Conservation (phyloP, 805 yeast species). For the Candida glaebosa region DNA sequence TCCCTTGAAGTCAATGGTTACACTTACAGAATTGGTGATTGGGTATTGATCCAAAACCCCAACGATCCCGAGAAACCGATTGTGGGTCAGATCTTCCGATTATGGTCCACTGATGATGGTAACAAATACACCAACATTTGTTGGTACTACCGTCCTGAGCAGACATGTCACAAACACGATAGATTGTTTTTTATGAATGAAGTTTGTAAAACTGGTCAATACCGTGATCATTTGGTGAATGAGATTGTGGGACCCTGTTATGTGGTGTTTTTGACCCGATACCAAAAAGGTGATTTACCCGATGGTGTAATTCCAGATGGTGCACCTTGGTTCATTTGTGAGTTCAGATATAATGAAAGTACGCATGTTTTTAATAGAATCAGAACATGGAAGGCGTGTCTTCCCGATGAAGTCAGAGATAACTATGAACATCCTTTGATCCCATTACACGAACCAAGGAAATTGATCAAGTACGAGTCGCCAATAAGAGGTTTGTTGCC, state of each 20-base stretch:
- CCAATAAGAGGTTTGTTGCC: constrained; percentile 80
- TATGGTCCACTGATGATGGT: constrained; percentile 87
- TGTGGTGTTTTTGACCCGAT: constrained; percentile 90
- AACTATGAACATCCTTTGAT: constrained; percentile 71
- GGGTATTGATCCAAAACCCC: constrained; percentile 86
- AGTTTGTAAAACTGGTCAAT: constrained; percentile 95
- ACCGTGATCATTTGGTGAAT: constrained; percentile 85
- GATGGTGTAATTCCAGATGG: constrained; percentile 57
- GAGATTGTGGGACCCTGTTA: constrained; percentile 93
- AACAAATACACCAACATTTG: constrained; percentile 88
- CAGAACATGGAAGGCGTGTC: constrained; percentile 97
- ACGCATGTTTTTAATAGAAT: constrained; percentile 91
- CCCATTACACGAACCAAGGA: constrained; percentile 64
- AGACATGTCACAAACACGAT: constrained; percentile 92
- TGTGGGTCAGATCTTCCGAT: constrained; percentile 87
- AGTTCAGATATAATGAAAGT: constrained; percentile 86
- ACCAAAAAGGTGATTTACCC: constrained; percentile 91
- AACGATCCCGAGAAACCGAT: constrained; percentile 89
- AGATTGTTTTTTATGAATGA: constrained; percentile 88
- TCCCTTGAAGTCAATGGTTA: constrained; percentile 68
- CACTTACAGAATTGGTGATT: constrained; percentile 83
- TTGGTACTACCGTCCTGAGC: constrained; percentile 98
- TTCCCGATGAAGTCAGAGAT: constrained; percentile 93
- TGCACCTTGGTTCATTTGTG: constrained; percentile 89
- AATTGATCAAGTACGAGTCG: constrained; percentile 72